Base-by-base conservation (phyloP, 2,329 filamentous ascomycete species). In the Calycina herbarum region DNA sequence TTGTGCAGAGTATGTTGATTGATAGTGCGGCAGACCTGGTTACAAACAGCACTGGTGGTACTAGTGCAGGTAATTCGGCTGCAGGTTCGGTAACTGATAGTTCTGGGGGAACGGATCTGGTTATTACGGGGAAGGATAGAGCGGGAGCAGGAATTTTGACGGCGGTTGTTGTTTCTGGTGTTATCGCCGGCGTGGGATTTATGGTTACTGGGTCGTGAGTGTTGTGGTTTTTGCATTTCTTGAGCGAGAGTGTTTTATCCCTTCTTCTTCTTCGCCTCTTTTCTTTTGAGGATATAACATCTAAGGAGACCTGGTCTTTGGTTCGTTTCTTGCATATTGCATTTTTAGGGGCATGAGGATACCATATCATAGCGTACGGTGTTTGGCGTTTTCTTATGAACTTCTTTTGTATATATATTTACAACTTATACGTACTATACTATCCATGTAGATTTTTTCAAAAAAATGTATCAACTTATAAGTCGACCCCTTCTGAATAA, bases 131-230 rank as follows among this genome's bases (percentile, higher is more conserved):
- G 1, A 87, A 82, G 10, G 90, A 93, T 74, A 85, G 80, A 68
- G 89, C 85, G 3, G 92, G 90, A 13, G 91, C 90, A 38, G 85
- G 85, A 13, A 83, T 93, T 66, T 68, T 86, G 57, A 93, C 90
- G 1, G 77, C 85, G 5, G 29, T 89, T 11, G 40, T 71, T 17
- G 74, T 91, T 1, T 71, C 82, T 8, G 77, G 80, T 5, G 77
- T 90, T 38, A 63, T 88, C 17, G 80, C 80, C 1, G 85, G 85
- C 20, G 79, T 80, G 24, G 84, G 80, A 77, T 85, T 83, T 81
- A 82, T 85, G 79, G 74, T 84, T 57, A 57, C 59, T 5, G 64
- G 63, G 8, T 61, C 33, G 11, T 66, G 57, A 38, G n/a, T 29
- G 24, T 54, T 27, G 8, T 11, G 24, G 24, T 13, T 54, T 11